Base-by-base conservation (phyloP, 495 filamentous ascomycete species). In the Sphaerosporella brunnea region DNA sequence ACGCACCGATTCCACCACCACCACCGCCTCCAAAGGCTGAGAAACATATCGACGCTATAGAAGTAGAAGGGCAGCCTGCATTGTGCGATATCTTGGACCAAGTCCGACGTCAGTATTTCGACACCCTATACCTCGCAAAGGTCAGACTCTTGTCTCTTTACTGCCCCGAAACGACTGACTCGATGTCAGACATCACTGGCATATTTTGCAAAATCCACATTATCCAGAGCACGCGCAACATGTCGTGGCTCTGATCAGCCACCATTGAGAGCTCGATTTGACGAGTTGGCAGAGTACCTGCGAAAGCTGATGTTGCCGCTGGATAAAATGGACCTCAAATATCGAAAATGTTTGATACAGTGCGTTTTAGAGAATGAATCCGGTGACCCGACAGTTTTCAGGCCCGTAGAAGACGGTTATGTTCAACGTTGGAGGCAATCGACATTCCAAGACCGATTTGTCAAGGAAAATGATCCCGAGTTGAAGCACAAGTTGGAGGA, bases 201-300 rank as follows among this genome's bases (percentile, higher is more conserved):
- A 52, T 97, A 94, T 62, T 97, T 96, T 68, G 82, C 88, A 16
- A 97, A 97, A 68, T 90, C 90, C 1, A 85, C 90, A 2, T 69
- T 96, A 18, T 82, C 92, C n/a, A 74, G 85, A 55, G 84, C 83
- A 18, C 73, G 90, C 45, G 79, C 78, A 39, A 74, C 76, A 26
- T 84, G 93, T 51, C 74, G 80, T 53, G 63, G 73, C 21, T 67
- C 74, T 21, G 68, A 73, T 13, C 68, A 66, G 60, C 58, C 67
- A 53, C 20, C 54, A 53, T 39, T 52, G 52, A n/a, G 40, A 7
- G 23, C n/a, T 38, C 49, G 42, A 11, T 44, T 60, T 11, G 36
- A 41, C 2, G 71, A 82, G 38, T 64, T 93, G 2, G 63, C 79
- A 38, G 67, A 69, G 1, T 90, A 80, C 49, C 67, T 94, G 20